Conservation (phyloP, 345 rosid species). For the Salix purpurea region DNA sequence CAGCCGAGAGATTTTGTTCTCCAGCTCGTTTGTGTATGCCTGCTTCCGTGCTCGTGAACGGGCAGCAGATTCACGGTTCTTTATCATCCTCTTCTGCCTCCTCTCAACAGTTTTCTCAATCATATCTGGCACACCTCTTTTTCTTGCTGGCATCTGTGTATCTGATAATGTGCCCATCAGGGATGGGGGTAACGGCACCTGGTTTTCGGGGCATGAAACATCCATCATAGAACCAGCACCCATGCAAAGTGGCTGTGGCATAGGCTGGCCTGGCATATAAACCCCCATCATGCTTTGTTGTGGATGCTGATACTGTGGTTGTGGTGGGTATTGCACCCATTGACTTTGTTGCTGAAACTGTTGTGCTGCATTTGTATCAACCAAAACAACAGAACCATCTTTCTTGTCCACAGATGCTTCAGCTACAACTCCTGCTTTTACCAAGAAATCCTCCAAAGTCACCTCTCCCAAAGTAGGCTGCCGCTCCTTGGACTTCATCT, state of each 20-base stretch:
- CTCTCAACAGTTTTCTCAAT: slow-evolving; percentile 81
- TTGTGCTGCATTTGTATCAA: slow-evolving; percentile 42
- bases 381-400: slow-evolving; percentile 29
- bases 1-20: slow-evolving; percentile 79
- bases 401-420: slow-evolving; percentile 49
- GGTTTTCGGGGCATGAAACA: slow-evolving; percentile 62
- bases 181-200: slow-evolving; percentile 55
- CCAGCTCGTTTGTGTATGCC: slow-evolving; percentile 96
- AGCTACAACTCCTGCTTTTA: slow-evolving; percentile 84
- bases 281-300: slow-evolving; percentile 61
- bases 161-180: slow-evolving; percentile 78
- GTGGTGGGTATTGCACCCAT: slow-evolving; percentile 79
- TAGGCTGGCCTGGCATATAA: slow-evolving; percentile 54
- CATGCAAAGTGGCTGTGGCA: slow-evolving; percentile 50
- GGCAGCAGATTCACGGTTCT: slow-evolving; percentile 97
- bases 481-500: slow-evolving; percentile 56
- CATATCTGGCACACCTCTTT: slow-evolving; percentile 59
- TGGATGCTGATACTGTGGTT: slow-evolving; percentile 59
- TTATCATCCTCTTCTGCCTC: slow-evolving; percentile 96
- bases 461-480: slow-evolving; percentile 85
- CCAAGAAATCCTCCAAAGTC: slow-evolving; percentile 98
- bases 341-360: slow-evolving; percentile 64
- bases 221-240: slow-evolving; percentile 62
- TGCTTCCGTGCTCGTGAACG: slow-evolving; percentile 97
- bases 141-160: slow-evolving; percentile 71